Evolutionary conservation across 2,329 filamentous ascomycete species (phyloP).

Genomic region (Fusarium sp.): DNA sequence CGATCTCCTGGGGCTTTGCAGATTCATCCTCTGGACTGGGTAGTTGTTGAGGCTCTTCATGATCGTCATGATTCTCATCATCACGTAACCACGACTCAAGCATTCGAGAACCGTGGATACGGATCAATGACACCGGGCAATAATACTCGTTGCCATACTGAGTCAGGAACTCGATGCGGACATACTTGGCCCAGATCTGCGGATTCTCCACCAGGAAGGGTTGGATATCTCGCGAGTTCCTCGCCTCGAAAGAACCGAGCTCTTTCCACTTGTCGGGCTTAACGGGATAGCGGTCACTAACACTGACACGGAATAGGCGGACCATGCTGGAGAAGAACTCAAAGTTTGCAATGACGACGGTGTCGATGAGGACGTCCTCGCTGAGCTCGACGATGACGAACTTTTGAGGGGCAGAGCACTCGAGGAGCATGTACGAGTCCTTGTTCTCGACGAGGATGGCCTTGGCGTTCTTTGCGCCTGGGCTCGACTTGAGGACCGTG

Average conservation of each 20-base stretch:
- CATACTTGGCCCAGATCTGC: constrained; percentile 93
- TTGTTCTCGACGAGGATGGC: constrained; percentile 96
- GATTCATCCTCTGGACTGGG: constrained; percentile 15
- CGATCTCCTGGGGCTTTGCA: constrained; percentile 1
- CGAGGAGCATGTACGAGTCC: constrained; percentile 97
- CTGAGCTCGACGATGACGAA: constrained; percentile 95
- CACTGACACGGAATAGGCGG: constrained; percentile 88
- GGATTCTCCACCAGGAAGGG: constrained; percentile 95
- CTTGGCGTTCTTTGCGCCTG: constrained; percentile 86
- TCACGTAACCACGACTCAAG: constrained; percentile 82
- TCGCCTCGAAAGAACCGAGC: constrained; percentile 87
- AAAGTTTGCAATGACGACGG: constrained; percentile 96
- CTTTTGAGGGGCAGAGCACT: constrained; percentile 88
- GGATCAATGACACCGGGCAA: constrained; percentile 89
- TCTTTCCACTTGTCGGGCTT: constrained; percentile 93
- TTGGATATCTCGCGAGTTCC: constrained; percentile 93
- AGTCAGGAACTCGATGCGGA: constrained; percentile 89
- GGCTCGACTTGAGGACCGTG: constrained; percentile 90
- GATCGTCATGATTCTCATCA: constrained; percentile 63
- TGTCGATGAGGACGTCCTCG: constrained; percentile 88
- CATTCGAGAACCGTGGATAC: constrained; percentile 96
- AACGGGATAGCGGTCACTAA: constrained; percentile 93
- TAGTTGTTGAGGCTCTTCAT: constrained; percentile 17
- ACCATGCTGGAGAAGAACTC: constrained; percentile 99
- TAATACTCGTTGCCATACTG: constrained; percentile 98